These are phyloP conservation scores for Debaryomycetaceae sp. DNA, from an alignment of 1,139 yeast species.

Conservation along the genomic window DNA sequence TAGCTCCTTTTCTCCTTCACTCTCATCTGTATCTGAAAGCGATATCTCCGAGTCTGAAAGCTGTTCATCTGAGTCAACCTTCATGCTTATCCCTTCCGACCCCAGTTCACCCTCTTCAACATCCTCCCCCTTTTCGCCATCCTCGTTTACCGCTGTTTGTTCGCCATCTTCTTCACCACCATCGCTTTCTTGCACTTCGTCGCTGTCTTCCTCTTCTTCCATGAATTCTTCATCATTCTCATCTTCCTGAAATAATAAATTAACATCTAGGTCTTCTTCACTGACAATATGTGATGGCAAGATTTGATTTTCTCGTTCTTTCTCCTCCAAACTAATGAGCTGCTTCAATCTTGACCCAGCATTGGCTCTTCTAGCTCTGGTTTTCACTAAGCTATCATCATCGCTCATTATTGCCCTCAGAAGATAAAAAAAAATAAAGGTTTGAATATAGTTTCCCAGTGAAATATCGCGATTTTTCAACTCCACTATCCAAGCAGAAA, in stretches of 20 bases:
- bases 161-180: slow-evolving; percentile 20
- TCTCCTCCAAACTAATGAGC: slow-evolving; percentile 67
- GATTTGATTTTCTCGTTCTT: slow-evolving; percentile 30
- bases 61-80: slow-evolving; percentile 39
- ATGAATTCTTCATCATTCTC: slow-evolving; percentile 78
- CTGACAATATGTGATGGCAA: slow-evolving; percentile 33
- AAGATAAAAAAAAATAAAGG: too few relatives aligned
- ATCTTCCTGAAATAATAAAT: slow-evolving; percentile 76
- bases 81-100: slow-evolving; percentile 15
- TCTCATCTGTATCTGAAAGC: slow-evolving; percentile 50
- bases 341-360: slow-evolving; percentile 86
- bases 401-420: slow-evolving; percentile 18
- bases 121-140: slow-evolving; percentile 8
- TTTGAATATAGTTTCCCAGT: neutral
- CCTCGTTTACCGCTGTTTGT: slow-evolving; percentile 4
- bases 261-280: slow-evolving; percentile 72
- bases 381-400: slow-evolving; percentile 56
- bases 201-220: slow-evolving; percentile 37
- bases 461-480: neutral
- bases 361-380: slow-evolving; percentile 75
- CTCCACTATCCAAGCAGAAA: too few relatives aligned
- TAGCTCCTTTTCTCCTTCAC: slow-evolving; percentile 66
- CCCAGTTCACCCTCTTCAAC: slow-evolving; percentile 15
- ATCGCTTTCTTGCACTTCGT: slow-evolving; percentile 20
- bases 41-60: slow-evolving; percentile 56